Evolutionary conservation across 78 protist genomes (phyloP), one percentile per base, ranked within the genome.

Genomic region (Isochrysis galbana): DNA sequence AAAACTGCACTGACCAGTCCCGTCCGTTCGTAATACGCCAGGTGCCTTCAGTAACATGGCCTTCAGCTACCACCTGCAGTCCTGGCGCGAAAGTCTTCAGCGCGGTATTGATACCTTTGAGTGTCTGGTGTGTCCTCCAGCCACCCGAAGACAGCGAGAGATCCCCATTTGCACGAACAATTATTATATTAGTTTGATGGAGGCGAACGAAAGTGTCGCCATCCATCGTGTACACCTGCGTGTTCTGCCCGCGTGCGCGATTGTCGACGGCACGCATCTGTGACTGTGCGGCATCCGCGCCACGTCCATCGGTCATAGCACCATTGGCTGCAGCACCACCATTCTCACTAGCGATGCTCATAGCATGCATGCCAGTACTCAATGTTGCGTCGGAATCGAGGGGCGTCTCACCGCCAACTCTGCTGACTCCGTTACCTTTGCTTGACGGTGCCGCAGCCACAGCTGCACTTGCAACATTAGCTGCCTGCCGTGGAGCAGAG

Each of bases 21-120:
- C 88, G 88, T 1, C 88, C 88, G 88, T 80, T 80, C 55, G 55
- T 44, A 39, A 80, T 14, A 23, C 88, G 54, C 88, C 88, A 80
- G 21, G 36, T 19, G 48, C 88, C 88, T 22, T 80, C 39, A 4
- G 38, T 3, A 19, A 80, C 55, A 23, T 44, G 88, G 23, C 88
- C 88, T 2, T 42, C 88, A 3, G 88, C 32, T 19, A 80, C 55
- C 32, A 80, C 55, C 82, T 77, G 55, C 55, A 42, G 51, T 19
- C 55, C 88, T 5, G 88, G 88, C 25, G 36, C 48, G 38, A 44
- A 80, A 38, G 47, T 23, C 48, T 44, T 44, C 41, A 80, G 88
- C 36, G 55, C 2, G 55, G 11, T 44, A 54, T 80, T 80, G 55
- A 80, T 25, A 22, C 48, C 88, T 23, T 44, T 42, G 88, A 80